Evolutionary conservation across 2,329 filamentous ascomycete genomes (phyloP).

Genomic region (Dothistroma pini): DNA sequence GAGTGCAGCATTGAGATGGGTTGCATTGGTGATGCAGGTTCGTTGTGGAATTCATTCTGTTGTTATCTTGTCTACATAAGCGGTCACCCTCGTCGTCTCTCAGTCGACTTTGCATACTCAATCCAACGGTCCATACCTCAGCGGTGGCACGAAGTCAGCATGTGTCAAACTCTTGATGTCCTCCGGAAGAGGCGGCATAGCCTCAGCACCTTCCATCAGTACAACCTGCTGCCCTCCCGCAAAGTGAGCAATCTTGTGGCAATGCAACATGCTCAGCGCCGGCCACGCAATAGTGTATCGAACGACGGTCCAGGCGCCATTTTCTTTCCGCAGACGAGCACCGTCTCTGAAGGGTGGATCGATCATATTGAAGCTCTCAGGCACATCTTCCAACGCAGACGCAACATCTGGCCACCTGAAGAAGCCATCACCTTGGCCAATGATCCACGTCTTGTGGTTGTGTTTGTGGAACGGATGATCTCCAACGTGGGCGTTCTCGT

Average conservation of each 20-base stretch:
- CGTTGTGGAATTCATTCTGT: background rate
- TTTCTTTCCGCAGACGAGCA: slow-evolving; percentile 11
- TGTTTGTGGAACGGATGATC: slow-evolving; percentile 32
- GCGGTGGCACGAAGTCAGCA: slow-evolving; percentile 19
- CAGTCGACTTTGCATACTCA: background rate
- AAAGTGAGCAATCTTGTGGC: slow-evolving; percentile 17
- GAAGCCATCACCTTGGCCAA: slow-evolving; percentile 27
- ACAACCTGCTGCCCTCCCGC: slow-evolving; percentile 22
- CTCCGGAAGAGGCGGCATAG: slow-evolving; percentile 15
- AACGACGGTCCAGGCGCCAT: slow-evolving; percentile 19
- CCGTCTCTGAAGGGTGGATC: slow-evolving; percentile 19
- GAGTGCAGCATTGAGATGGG: no score
- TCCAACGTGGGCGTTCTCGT: slow-evolving; percentile 25
- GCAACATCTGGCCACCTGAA: slow-evolving; percentile 26
- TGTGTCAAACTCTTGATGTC: slow-evolving; percentile 22
- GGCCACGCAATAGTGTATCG: slow-evolving; percentile 21
- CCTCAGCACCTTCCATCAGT: slow-evolving; percentile 21
- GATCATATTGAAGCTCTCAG: slow-evolving; percentile 18
- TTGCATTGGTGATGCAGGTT: no score
- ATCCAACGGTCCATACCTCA: slow-evolving; percentile 22
- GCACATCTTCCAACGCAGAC: slow-evolving; percentile 11
- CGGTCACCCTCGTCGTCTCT: no score
- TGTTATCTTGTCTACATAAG: background rate
- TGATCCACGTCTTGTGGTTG: slow-evolving; percentile 29
- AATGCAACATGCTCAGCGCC: slow-evolving; percentile 23